phyloP scores from a whole-genome alignment of 805 yeast species.

The Groenewaldozyma salmanticensis region DNA sequence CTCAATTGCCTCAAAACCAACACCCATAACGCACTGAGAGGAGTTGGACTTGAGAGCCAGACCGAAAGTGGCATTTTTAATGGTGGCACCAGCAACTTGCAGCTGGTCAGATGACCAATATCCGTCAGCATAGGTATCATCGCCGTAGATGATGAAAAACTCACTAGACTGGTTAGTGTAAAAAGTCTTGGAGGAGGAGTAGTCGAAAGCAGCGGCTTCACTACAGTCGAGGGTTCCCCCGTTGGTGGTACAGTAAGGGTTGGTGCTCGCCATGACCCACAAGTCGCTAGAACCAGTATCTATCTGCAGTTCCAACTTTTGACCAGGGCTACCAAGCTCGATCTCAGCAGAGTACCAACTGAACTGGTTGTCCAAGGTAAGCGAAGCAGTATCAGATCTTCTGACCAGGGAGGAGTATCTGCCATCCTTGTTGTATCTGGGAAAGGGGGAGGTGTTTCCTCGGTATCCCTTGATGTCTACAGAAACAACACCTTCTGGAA shows the following conservation, averaged over 20 bases:
- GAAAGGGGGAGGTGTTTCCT: slow-evolving; percentile 10
- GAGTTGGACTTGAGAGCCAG: slow-evolving; percentile 61
- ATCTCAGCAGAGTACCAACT: slow-evolving; percentile 23
- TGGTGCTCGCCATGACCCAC: slow-evolving; percentile 41
- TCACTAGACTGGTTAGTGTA: slow-evolving; percentile 10
- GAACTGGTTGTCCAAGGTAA: slow-evolving; percentile 22
- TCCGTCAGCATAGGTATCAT: slow-evolving; percentile 42
- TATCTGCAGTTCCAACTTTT: slow-evolving; percentile 42
- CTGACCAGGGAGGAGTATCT: slow-evolving; percentile 1
- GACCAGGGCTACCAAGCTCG: slow-evolving; percentile 47
- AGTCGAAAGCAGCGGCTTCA: slow-evolving; percentile 14
- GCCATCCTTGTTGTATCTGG: slow-evolving; percentile 8
- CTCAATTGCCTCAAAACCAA: slow-evolving; percentile 14
- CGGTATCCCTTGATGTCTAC: slow-evolving; percentile 11
- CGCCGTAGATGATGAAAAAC: slow-evolving; percentile 30
- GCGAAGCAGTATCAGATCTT: slow-evolving; percentile 10
- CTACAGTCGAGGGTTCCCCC: neutral
- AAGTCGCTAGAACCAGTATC: slow-evolving; percentile 76
- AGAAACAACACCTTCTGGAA: slow-evolving; percentile 9
- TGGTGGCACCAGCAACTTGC: slow-evolving; percentile 36
- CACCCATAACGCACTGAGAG: slow-evolving; percentile 21
- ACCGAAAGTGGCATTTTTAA: slow-evolving; percentile 56
- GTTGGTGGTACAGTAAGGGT: slow-evolving; percentile 33
- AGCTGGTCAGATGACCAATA: slow-evolving; percentile 58
- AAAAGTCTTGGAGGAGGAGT: slow-evolving; percentile 24